Conservation (phyloP, 2,329 filamentous ascomycete genomes). For the Aureobasidium sp. region DNA sequence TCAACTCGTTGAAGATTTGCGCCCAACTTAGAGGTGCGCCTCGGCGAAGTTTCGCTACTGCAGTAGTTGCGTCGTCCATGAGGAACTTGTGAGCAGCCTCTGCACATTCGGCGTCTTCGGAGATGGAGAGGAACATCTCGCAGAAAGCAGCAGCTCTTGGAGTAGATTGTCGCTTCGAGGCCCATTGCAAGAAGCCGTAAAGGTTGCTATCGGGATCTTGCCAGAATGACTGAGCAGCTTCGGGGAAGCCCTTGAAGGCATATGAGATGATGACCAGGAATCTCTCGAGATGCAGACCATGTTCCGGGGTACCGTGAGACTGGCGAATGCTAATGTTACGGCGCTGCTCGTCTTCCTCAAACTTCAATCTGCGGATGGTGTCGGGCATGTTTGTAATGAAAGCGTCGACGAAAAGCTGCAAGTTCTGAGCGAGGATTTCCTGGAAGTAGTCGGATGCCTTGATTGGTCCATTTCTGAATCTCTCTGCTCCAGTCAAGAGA, state of each 20-base stretch:
- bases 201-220: conserved; percentile 84
- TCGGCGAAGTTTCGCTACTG: conserved; percentile 68
- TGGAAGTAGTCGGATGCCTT: conserved; percentile 66
- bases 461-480: conserved; percentile 53
- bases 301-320: conserved; percentile 24
- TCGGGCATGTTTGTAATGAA: conserved; percentile 96
- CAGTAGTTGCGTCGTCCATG: conserved; percentile 63
- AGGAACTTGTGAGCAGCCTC: conserved; percentile 81
- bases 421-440: conserved; percentile 61
- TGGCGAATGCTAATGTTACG: conserved; percentile 37
- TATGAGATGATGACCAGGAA: conserved; percentile 91
- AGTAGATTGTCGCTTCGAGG: conserved; percentile 88
- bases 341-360: conserved; percentile 82
- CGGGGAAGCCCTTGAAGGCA: conserved; percentile 74
- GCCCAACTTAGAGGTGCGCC: conserved; percentile 82
- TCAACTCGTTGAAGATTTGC: conserved; percentile 84
- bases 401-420: conserved; percentile 81
- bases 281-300: conserved; percentile 53
- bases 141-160: conserved; percentile 95
- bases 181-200: conserved; percentile 92
- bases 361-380: conserved; percentile 72
- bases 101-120: conserved; percentile 73
- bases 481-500: conserved; percentile 68
- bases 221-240: conserved; percentile 86
- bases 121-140: conserved; percentile 86